Evolutionary conservation across 768 basidiomycete genomes (phyloP).

Genomic region (Boletales sp.): DNA sequence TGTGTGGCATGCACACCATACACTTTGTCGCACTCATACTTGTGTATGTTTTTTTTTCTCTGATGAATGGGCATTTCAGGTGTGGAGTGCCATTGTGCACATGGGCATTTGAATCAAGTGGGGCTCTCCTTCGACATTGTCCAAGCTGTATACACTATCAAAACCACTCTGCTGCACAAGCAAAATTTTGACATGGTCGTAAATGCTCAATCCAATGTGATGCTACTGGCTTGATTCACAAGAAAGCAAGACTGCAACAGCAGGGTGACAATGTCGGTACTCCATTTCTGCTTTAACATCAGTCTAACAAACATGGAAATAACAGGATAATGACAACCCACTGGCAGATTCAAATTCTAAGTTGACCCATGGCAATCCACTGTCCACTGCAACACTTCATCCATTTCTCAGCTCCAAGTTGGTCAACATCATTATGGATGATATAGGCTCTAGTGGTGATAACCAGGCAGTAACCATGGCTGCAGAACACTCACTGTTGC

Average conservation of each 20-base stretch:
- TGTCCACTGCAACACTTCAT: background rate
- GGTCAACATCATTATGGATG: too few relatives aligned
- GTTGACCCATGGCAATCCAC: too few relatives aligned
- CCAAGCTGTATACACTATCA: slow-evolving; percentile 1
- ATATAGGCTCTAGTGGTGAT: too few relatives aligned
- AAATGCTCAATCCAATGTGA: background rate
- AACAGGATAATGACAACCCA: too few relatives aligned
- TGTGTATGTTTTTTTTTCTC: too few relatives aligned
- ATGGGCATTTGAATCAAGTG: background rate
- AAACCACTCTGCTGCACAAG: background rate
- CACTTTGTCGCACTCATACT: too few relatives aligned
- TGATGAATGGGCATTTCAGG: background rate
- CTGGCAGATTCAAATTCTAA: too few relatives aligned
- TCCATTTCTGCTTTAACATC: background rate
- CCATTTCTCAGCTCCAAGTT: background rate
- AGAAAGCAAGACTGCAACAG: background rate
- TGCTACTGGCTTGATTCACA: background rate
- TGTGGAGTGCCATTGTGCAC: background rate
- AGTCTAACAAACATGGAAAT: too few relatives aligned
- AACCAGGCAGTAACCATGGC: background rate
- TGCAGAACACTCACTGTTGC: background rate
- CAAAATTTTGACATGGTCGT: background rate
- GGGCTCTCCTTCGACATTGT: slow-evolving; percentile 1
- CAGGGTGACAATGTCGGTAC: too few relatives aligned
- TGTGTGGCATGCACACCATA: too few relatives aligned